Base-by-base conservation (phyloP, 2,329 filamentous ascomycete species). In the Gaeumannomyces sp. region DNA sequence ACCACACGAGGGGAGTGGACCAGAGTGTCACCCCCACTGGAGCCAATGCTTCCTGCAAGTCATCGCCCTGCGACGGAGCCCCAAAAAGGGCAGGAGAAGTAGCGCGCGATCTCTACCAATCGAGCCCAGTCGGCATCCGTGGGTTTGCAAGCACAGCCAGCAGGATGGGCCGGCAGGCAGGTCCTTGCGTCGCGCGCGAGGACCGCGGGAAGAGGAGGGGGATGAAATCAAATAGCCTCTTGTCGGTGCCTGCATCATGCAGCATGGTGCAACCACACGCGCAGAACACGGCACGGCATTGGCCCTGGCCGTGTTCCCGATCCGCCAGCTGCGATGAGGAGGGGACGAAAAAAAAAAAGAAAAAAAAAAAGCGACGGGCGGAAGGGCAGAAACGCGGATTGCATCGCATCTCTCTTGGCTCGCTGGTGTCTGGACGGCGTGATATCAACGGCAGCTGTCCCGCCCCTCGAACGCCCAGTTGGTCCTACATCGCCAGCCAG, bases 181-280 rank as follows among this genome's bases (percentile, higher is more conserved):
- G n/a, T n/a, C n/a, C n/a, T n/a, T n/a, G n/a, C n/a, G n/a, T n/a
- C n/a, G n/a, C n/a, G n/a, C n/a, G n/a, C n/a, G n/a, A n/a, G n/a
- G n/a, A n/a, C n/a, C n/a, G n/a, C n/a, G n/a, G n/a, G n/a, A n/a
- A n/a, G n/a, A n/a, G n/a, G n/a, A n/a, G n/a, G n/a, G n/a, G n/a
- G n/a, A n/a, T n/a, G n/a, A n/a, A n/a, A n/a, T n/a, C n/a, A n/a
- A n/a, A n/a, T n/a, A n/a, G n/a, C 19, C 19, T 50, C 45, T 7
- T 50, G 19, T 22, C 45, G 45, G 57, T 59, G 28, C 57, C 57
- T 59, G 25, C 57, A 59, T 28, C 22, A 25, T 59, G 57, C 57
- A 59, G 6, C 14, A 29, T 16, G n/a, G 11, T 59, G 57, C 57
- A 59, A 59, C 57, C 57, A 59, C 57, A 59, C 57, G 25, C 57